Base-by-base conservation (phyloP, 805 yeast genomes). In the Metschnikowia gruessii region DNA sequence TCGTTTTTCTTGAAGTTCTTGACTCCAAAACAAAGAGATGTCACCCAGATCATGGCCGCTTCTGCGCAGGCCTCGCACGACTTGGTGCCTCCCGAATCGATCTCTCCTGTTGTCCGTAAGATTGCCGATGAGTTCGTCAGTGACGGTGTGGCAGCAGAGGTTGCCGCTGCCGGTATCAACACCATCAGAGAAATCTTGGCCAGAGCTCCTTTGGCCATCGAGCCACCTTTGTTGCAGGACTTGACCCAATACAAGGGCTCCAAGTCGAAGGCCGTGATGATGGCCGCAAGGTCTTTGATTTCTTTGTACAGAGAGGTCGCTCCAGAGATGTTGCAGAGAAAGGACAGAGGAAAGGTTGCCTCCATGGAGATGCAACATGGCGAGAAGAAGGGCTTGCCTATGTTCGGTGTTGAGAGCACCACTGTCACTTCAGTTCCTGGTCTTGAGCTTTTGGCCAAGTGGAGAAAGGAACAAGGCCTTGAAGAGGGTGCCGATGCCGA, bases 131-230 rank as follows among this genome's bases (percentile, higher is more conserved):
- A 94, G 68, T 94, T 94, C 60, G 97, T 94, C 21, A 86, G 96
- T 55, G 98, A 94, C 62, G 99, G 99, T 76, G 99, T 94, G 33
- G 90, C 97, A 13, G 83, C 96, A 29, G 97, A 94, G 68, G 99
- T 91, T 45, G 97, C 97, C 4, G 90, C 97, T 43, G 98, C 98
- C 4, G 99, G 99, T 60, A 77, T 94, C 55, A 94, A 94, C 66
- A 87, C 98, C 3, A 92, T 92, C 49, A 77, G 98, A 57, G 99
- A 94, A 68, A 89, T 94, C 48, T 76, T 91, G 53, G 68, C 96
- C 1, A 83, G 99, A 74, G 95, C 95, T 10, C 97, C 99, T 13
- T 74, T 92, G 54, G 96, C 98, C 21, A 90, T 94, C 58, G 97
- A 90, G 43, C 83, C 86, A 45, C 81, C 91, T 1, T 71, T 94